phyloP scores from a whole-genome alignment of 257 asterid species.

The Capsicum baccatum region DNA sequence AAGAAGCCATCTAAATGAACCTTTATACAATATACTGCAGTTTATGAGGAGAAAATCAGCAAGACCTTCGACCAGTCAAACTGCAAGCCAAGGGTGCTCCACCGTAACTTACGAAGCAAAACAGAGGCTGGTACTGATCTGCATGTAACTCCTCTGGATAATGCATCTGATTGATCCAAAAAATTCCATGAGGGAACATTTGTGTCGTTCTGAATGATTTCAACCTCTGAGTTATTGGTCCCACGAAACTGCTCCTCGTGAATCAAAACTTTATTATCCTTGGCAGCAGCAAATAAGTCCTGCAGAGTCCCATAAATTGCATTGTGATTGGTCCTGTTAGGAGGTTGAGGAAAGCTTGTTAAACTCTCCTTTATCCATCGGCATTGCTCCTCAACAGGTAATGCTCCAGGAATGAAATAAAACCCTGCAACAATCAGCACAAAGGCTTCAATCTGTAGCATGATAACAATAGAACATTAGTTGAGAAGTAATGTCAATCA shows the following conservation, averaged over 20 bases:
- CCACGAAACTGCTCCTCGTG: slow-evolving; percentile 44
- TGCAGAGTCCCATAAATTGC: slow-evolving; percentile 77
- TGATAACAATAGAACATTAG: slow-evolving; percentile 8
- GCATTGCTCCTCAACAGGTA: slow-evolving; percentile 75
- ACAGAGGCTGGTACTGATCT: slow-evolving; percentile 74
- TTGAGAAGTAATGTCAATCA: background rate
- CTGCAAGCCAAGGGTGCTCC: slow-evolving; percentile 99
- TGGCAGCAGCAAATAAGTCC: slow-evolving; percentile 75
- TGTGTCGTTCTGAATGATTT: slow-evolving; percentile 31
- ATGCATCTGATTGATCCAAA: slow-evolving; percentile 46
- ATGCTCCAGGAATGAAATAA: slow-evolving; percentile 89
- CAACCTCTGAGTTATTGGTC: slow-evolving; percentile 37
- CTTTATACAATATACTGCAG: slow-evolving; percentile 31
- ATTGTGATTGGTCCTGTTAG: slow-evolving; percentile 89
- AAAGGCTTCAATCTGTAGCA: background rate
- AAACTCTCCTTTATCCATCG: slow-evolving; percentile 88
- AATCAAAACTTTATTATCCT: slow-evolving; percentile 57
- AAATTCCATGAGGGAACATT: slow-evolving; percentile 57
- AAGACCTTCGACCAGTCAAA: slow-evolving; percentile 99
- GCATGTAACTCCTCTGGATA: slow-evolving; percentile 43
- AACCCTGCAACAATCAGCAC: slow-evolving; percentile 59
- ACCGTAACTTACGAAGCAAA: slow-evolving; percentile 97
- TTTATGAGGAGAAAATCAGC: slow-evolving; percentile 47
- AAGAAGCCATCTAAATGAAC: slow-evolving; percentile 21
- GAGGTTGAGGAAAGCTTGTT: slow-evolving; percentile 84